Percentiles rank a stretch among this genome's conserved stretches.
phyloP scores from a whole-genome alignment of 495 filamentous ascomycete species.

The Aspergillus taichungensis region DNA sequence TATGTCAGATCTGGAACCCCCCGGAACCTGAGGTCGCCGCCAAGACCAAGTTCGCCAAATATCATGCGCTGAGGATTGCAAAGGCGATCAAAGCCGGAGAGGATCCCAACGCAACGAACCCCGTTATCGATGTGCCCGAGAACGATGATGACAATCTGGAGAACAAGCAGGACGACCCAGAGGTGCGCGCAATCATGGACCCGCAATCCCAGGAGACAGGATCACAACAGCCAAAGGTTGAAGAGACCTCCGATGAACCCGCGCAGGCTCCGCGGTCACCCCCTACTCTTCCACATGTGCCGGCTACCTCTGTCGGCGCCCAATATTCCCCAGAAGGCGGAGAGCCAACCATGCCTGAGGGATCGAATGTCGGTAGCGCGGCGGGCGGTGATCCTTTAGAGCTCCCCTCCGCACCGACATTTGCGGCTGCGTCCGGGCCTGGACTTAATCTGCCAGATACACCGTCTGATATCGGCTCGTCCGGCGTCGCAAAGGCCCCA shows the following conservation, averaged over 20 bases:
- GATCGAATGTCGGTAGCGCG: constrained; percentile 12
- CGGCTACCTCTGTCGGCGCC: constrained; percentile 21
- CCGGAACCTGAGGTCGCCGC: constrained; percentile 67
- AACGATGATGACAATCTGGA: constrained; percentile 10
- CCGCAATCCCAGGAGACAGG: constrained; percentile 21
- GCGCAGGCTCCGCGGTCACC: constrained; percentile 43
- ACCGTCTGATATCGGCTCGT: constrained; percentile 14
- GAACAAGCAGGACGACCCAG: constrained; percentile 19
- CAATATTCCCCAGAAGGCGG: constrained; percentile 17
- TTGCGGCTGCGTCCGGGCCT: constrained; percentile 18
- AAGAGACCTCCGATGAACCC: constrained; percentile 42
- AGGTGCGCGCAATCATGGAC: constrained; percentile 39
- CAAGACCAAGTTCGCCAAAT: constrained; percentile 94
- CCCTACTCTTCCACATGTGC: constrained; percentile 26
- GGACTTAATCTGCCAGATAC: constrained; percentile 33
- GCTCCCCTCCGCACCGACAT: constrained; percentile 35
- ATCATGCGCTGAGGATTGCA: constrained; percentile 82
- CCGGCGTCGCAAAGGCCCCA: constrained; percentile 9
- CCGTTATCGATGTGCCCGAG: constrained; percentile 43
- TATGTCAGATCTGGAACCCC: constrained; percentile 73
- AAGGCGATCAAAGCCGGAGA: constrained; percentile 87
- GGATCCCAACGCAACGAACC: constrained; percentile 88
- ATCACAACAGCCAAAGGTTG: constrained; percentile 49
- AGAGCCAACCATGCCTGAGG: constrained; percentile 10
- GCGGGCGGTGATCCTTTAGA: constrained; percentile 16